Evolutionary conservation across 176 grass and related monocot genomes (phyloP), one percentile per base, ranked within the genome.

Genomic region (Oryza nivara): DNA sequence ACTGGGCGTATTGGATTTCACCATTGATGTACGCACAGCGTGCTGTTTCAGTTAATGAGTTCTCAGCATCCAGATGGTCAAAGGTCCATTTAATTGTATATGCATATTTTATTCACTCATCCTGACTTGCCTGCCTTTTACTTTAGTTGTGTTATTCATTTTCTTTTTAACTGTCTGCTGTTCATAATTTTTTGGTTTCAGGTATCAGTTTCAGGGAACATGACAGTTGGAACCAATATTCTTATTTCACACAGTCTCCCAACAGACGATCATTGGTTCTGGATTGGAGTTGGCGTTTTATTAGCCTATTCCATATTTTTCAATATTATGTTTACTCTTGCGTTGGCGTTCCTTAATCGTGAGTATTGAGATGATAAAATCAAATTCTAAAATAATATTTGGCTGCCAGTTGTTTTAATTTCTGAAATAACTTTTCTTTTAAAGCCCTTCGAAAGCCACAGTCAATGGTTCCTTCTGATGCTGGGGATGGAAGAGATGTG

Each of bases 41-140:
- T 75, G 92, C 92, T 38, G 85, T 94, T 87, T 89, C 92, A 69
- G 87, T 94, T 63, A 94, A 92, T 45, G 92, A 94, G 67, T 94
- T 94, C 85, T 84, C 84, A 72, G 84, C 77, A 23, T 71, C 81
- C 4, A 92, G 87, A 89, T 94, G 92, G 92, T 66, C 52, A n/a
- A 51, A 85, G 87, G 92, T 94, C 15, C 45, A 48, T 45, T 61
- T 61, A 77, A 9, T 41, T 38, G 72, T 72, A 68, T 28, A 49
- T 41, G 7, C 20, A 70, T 63, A 20, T 63, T 68, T 54, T 68
- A n/a, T 80, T 81, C 7, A 10, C 43, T 83, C n/a, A 73, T 48
- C 23, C n/a, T 49, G 30, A 20, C 47, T 85, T n/a, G 40, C 40
- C 40, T 41, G 7, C 40, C 7, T 38, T 38, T 38, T 66, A 15